phyloP scores from a whole-genome alignment of 2,329 filamentous ascomycete genomes.

The Geosmithia putterillii region DNA sequence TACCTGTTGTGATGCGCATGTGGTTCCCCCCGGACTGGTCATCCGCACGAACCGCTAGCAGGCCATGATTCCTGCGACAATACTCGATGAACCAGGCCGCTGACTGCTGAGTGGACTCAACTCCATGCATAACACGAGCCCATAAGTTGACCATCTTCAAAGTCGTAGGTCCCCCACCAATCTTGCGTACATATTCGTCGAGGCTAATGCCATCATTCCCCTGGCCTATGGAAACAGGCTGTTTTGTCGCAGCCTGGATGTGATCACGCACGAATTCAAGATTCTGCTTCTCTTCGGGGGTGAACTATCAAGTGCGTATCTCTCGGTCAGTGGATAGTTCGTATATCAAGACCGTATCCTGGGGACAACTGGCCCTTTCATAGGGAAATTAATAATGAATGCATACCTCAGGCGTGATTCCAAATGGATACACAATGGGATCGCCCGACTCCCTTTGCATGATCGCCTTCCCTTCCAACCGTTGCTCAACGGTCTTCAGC shows the following conservation, averaged over 20 bases:
- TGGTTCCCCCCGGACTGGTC: constrained; percentile 21
- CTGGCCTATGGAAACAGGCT: constrained; percentile 5
- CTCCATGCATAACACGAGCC: constrained; percentile 22
- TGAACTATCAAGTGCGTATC: too few species aligned
- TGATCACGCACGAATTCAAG: constrained; percentile 20
- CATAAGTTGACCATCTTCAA: constrained; percentile 21
- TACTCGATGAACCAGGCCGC: constrained; percentile 24
- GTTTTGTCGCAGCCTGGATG: constrained; percentile 18
- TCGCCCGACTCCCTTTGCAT: constrained; percentile 12
- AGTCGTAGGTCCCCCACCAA: constrained; percentile 16
- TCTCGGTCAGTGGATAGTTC: too few species aligned
- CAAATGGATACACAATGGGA: constrained; percentile 16
- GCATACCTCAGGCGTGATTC: constrained; percentile 16
- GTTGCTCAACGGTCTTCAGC: constrained; percentile 27
- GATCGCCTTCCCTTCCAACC: constrained; percentile 14
- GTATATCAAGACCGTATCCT: not conserved
- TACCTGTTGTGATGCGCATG: constrained; percentile 13
- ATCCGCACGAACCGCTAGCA: constrained; percentile 20
- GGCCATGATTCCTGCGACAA: constrained; percentile 19
- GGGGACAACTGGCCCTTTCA: not conserved
- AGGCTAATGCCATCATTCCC: constrained; percentile 19
- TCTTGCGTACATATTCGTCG: constrained; percentile 19
- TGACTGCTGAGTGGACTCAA: constrained; percentile 20
- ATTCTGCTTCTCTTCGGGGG: constrained; percentile 16
- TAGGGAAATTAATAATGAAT: not conserved